Percentiles rank a stretch among this genome's conserved stretches.
Evolutionary conservation across 192 early-diverging fungal species (phyloP).

Genomic region (Coemansia sp.): DNA sequence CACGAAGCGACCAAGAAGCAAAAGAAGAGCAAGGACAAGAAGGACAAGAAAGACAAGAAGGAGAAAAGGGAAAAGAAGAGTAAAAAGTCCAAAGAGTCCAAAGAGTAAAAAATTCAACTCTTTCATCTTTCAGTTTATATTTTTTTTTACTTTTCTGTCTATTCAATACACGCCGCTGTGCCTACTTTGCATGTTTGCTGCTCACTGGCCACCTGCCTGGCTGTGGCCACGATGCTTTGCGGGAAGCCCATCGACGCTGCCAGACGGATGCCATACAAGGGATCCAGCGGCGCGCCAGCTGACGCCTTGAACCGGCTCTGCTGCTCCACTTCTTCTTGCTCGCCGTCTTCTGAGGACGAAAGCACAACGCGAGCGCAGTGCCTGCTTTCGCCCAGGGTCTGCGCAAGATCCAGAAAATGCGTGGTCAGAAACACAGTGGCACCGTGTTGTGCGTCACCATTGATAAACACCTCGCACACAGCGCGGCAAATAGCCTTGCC

Average conservation of each 20-base stretch:
- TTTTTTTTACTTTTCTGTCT: no score
- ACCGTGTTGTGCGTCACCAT: constrained; percentile 17
- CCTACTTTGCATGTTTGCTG: neutral
- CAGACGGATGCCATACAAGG: constrained; percentile 43
- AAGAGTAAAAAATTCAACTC: constrained; percentile 13
- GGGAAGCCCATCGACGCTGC: constrained; percentile 40
- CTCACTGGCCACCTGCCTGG: constrained; percentile 52
- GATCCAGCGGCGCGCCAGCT: constrained; percentile 20
- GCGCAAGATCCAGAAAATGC: constrained; percentile 73
- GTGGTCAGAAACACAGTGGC: constrained; percentile 75
- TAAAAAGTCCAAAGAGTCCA: constrained; percentile 3
- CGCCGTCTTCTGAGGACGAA: constrained; percentile 9
- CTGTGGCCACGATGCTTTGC: constrained; percentile 25
- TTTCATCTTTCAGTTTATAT: neutral
- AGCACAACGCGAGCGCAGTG: constrained; percentile 47
- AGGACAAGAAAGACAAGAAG: constrained; percentile 19
- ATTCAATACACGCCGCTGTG: no score
- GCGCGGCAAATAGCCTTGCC: constrained; percentile 74
- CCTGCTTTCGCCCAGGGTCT: constrained; percentile 55
- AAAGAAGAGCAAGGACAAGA: constrained; percentile 22
- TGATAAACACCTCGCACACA: constrained; percentile 69
- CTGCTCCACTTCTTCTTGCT: neutral
- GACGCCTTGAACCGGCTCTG: constrained; percentile 24
- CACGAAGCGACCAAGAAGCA: neutral
- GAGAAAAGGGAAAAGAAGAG: constrained; percentile 19